phyloP scores from a whole-genome alignment of 257 asterid genomes.

The Petunia secreta region DNA sequence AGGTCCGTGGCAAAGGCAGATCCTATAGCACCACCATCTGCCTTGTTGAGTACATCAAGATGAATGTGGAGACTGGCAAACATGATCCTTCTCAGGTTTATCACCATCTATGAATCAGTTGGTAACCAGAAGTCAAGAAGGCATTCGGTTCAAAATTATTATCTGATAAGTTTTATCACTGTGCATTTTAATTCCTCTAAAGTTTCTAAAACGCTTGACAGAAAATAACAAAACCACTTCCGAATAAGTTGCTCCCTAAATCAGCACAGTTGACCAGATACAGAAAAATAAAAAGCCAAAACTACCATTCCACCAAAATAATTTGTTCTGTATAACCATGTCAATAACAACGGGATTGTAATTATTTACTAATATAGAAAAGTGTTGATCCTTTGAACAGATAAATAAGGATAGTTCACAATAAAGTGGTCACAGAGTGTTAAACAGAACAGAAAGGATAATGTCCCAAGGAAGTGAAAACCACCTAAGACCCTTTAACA shows the following conservation, averaged over 20 bases:
- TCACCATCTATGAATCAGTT: conserved; percentile 14
- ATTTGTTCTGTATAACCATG: background rate
- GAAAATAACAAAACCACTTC: background rate
- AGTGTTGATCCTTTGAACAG: background rate
- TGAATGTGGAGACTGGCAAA: background rate
- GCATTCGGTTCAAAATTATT: background rate
- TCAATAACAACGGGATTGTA: conserved; percentile 7
- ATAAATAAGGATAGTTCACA: background rate
- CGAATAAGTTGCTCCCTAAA: background rate
- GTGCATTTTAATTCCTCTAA: background rate
- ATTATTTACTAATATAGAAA: background rate
- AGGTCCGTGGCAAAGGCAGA: conserved; percentile 15
- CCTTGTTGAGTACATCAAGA: background rate
- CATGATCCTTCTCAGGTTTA: background rate
- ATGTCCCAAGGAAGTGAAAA: conserved; percentile 10
- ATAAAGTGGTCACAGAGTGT: background rate
- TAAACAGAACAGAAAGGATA: conserved; percentile 8
- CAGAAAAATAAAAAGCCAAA: background rate
- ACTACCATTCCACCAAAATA: background rate
- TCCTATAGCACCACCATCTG: conserved; percentile 4
- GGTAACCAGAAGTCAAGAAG: conserved; percentile 5
- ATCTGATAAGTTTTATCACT: background rate
- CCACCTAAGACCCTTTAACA: background rate
- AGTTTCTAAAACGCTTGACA: background rate
- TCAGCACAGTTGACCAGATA: background rate